phyloP scores from a whole-genome alignment of 2,329 filamentous ascomycete genomes.

The Penicillium aurantiogriseum region DNA sequence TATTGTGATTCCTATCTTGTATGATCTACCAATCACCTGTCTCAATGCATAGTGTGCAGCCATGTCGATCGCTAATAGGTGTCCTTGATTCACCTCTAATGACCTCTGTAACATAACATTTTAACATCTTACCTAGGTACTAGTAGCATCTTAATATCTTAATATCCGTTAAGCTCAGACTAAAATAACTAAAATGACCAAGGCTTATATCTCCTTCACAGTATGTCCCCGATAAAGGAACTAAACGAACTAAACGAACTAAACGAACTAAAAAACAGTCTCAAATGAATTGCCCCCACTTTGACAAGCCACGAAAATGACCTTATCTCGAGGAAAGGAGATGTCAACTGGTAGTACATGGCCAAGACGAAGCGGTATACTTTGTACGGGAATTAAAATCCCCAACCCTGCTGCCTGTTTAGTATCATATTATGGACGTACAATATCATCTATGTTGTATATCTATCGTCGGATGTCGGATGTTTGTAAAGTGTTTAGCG shows the following conservation, averaged over 20 bases:
- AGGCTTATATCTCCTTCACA: not conserved
- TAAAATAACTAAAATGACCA: not conserved
- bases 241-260: not conserved
- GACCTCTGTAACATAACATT: not conserved
- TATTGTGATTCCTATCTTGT: not conserved
- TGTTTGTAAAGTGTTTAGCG: no score
- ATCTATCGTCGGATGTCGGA: no score
- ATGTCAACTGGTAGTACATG: not conserved
- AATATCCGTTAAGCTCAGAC: not conserved
- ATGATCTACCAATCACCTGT: slow-evolving; percentile 16
- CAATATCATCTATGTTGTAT: no score
- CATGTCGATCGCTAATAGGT: slow-evolving; percentile 10
- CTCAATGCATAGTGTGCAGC: slow-evolving; percentile 10
- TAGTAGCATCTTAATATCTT: no score
- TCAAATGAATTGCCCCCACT: slow-evolving; percentile 6
- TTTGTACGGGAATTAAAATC: not conserved
- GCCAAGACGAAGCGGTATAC: not conserved
- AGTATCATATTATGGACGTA: not conserved
- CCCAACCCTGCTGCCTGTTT: not conserved
- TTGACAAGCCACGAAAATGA: not conserved
- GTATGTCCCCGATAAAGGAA: no score
- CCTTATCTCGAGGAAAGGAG: not conserved
- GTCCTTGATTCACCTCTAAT: not conserved
- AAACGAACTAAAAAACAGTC: not conserved
- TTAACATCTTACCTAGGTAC: not conserved